phyloP scores from a whole-genome alignment of 1,139 yeast species.

The Scheffersomyces quercinus region DNA sequence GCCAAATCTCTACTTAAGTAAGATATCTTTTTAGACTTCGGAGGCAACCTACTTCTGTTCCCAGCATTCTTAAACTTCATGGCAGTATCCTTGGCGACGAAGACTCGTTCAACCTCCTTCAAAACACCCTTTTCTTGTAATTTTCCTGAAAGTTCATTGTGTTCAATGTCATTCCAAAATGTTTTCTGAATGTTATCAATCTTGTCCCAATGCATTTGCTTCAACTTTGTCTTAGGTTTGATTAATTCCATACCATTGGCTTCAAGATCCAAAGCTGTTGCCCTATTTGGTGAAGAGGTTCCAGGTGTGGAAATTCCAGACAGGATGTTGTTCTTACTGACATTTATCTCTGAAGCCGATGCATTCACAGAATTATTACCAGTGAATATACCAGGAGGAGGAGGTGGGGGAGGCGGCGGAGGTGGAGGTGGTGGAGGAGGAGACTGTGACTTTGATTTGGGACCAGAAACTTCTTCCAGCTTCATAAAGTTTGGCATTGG shows the following conservation, averaged over 20 bases:
- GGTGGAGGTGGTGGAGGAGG: slow-evolving; percentile 25
- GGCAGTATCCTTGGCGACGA: slow-evolving; percentile 60
- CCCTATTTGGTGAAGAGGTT: neutral
- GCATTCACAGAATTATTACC: slow-evolving; percentile 11
- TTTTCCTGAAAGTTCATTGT: slow-evolving; percentile 48
- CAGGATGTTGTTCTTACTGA: slow-evolving; percentile 11
- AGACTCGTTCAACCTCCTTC: slow-evolving; percentile 74
- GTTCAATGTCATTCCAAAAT: slow-evolving; percentile 71
- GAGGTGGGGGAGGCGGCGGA: slow-evolving; percentile 17
- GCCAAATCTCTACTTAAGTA: slow-evolving; percentile 80
- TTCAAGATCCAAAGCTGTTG: slow-evolving; percentile 4
- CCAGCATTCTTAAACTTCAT: slow-evolving; percentile 41
- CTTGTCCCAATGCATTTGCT: slow-evolving; percentile 96
- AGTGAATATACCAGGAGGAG: neutral
- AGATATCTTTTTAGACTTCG: slow-evolving; percentile 47
- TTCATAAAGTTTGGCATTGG: slow-evolving; percentile 25
- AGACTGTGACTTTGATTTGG: slow-evolving; percentile 19
- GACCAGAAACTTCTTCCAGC: slow-evolving; percentile 10
- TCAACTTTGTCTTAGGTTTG: slow-evolving; percentile 66
- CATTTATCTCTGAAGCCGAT: neutral
- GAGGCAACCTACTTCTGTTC: slow-evolving; percentile 19
- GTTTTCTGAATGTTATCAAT: slow-evolving; percentile 71
- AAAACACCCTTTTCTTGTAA: slow-evolving; percentile 72
- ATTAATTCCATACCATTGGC: slow-evolving; percentile 13
- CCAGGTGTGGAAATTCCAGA: neutral